These are phyloP conservation scores for Saccharum officinarum DNA, from an alignment of 176 grass and related monocot species.

Conservation along the genomic window DNA sequence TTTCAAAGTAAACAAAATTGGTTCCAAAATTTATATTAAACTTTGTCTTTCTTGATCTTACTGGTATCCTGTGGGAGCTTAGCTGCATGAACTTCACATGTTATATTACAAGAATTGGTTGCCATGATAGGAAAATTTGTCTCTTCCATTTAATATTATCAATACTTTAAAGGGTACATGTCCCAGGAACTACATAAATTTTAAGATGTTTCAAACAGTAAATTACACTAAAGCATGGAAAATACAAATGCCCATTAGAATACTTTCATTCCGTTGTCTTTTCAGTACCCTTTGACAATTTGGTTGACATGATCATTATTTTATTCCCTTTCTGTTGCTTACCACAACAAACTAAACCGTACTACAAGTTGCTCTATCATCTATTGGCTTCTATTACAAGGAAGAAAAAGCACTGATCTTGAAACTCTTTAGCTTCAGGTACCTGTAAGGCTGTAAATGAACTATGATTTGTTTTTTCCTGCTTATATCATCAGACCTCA, in stretches of 20 bases:
- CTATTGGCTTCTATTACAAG: no score
- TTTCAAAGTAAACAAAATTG: background rate
- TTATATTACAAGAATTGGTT: background rate
- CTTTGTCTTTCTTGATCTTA: background rate
- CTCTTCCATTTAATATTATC: background rate
- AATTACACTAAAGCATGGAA: background rate
- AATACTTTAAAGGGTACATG: background rate
- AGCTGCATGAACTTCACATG: background rate
- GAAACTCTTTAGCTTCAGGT: no score
- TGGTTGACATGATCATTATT: no score
- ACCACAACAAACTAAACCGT: no score
- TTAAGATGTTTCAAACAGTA: background rate
- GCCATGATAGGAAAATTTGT: background rate
- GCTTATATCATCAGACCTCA: no score
- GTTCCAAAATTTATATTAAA: background rate
- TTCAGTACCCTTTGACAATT: no score
- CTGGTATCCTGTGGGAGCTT: background rate
- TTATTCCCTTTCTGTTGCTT: no score
- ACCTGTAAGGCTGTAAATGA: no score
- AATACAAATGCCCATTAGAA: background rate
- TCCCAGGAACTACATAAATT: background rate
- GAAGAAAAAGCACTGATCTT: no score
- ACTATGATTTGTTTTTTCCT: no score
- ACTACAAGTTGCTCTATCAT: no score
- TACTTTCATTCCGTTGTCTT: no score